phyloP scores from a whole-genome alignment of 2,329 filamentous ascomycete species.

The Aspergillus versicolor region DNA sequence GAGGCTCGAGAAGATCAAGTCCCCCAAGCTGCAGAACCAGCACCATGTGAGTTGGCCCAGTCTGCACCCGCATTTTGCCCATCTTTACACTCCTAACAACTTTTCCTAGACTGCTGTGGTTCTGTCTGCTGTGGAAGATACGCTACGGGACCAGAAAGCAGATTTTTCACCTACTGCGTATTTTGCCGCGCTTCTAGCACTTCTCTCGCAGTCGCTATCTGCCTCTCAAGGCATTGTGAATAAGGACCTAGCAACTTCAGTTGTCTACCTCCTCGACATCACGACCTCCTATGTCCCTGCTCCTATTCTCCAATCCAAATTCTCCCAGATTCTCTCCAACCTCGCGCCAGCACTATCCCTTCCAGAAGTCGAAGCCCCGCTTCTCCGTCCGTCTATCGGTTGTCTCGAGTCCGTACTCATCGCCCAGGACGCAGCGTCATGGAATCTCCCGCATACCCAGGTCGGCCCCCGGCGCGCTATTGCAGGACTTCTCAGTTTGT shows the following conservation, averaged over 20 bases:
- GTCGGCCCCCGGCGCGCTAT: slow-evolving; percentile 84
- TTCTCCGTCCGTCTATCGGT: slow-evolving; percentile 84
- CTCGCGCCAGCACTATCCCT: slow-evolving; percentile 81
- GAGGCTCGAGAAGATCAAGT: slow-evolving; percentile 96
- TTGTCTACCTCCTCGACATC: slow-evolving; percentile 93
- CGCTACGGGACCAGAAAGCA: slow-evolving; percentile 82
- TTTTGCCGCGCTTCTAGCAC: slow-evolving; percentile 88
- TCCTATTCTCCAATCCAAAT: slow-evolving; percentile 87
- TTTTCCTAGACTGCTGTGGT: slow-evolving; percentile 61
- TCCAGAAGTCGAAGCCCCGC: slow-evolving; percentile 78
- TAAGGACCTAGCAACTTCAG: slow-evolving; percentile 78
- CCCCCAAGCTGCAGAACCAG: slow-evolving; percentile 92
- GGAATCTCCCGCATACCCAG: slow-evolving; percentile 80
- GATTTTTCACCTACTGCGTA: slow-evolving; percentile 84
- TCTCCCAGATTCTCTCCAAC: slow-evolving; percentile 84
- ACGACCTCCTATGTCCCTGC: slow-evolving; percentile 82
- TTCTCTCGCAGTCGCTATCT: slow-evolving; percentile 75
- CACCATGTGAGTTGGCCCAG: slow-evolving; percentile 67
- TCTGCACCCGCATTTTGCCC: slow-evolving; percentile 1
- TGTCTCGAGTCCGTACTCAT: slow-evolving; percentile 88
- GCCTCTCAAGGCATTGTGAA: slow-evolving; percentile 65
- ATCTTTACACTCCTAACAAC: slow-evolving; percentile 11
- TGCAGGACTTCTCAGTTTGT: slow-evolving; percentile 78
- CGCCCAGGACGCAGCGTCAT: slow-evolving; percentile 82
- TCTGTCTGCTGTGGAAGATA: slow-evolving; percentile 88